These are phyloP conservation scores for Capsicum pubescens DNA, from an alignment of 257 asterid species.

Conservation along the genomic window DNA sequence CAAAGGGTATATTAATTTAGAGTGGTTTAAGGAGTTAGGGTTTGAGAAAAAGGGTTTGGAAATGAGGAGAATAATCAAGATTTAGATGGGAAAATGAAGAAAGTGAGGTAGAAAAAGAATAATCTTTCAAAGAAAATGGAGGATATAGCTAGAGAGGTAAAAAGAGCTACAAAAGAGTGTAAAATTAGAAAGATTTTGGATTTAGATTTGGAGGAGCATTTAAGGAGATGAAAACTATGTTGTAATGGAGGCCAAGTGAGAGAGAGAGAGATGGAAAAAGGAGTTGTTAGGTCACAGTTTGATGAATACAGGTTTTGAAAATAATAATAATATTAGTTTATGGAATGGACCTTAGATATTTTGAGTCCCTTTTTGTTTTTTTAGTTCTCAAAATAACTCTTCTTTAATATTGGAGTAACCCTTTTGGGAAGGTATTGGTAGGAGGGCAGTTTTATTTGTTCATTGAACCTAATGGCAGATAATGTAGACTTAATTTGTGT, in stretches of 20 bases:
- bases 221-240: constrained; percentile 27
- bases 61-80: neutral
- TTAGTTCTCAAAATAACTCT: neutral
- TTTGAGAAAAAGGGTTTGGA: neutral
- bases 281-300: constrained; percentile 17
- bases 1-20: neutral
- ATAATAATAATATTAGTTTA: constrained; percentile 12
- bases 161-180: neutral
- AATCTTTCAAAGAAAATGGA: neutral
- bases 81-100: neutral
- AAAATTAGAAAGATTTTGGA: neutral
- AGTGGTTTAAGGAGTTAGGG: constrained; percentile 19
- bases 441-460: neutral
- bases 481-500: neutral
- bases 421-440: constrained; percentile 23
- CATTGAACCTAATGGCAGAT: constrained; percentile 19
- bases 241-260: constrained; percentile 24
- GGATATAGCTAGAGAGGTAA: neutral
- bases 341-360: constrained; percentile 38
- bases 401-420: neutral
- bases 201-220: neutral
- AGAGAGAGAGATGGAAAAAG: neutral
- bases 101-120: neutral
- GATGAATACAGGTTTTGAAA: constrained; percentile 28
- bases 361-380: constrained; percentile 29